phyloP scores from a whole-genome alignment of 345 rosid species.

The Nephelium lappaceum region DNA sequence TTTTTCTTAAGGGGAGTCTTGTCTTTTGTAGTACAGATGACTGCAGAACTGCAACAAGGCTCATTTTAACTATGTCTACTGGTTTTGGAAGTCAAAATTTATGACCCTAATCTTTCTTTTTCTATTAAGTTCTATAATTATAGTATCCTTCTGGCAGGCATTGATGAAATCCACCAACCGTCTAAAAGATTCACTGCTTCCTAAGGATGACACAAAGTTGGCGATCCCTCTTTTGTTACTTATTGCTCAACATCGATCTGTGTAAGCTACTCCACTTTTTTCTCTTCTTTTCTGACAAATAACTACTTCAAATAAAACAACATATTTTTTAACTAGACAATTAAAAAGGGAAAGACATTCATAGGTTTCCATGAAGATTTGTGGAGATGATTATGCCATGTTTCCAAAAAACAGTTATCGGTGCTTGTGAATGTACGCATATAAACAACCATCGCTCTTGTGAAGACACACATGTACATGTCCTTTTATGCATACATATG shows the following conservation, averaged over 20 bases:
- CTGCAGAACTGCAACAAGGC: background rate
- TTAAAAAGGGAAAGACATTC: background rate
- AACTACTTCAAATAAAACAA: background rate
- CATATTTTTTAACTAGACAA: too few species aligned
- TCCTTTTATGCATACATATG: too few species aligned
- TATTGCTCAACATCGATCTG: slow-evolving; percentile 92
- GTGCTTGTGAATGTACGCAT: background rate
- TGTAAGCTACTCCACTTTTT: slow-evolving; percentile 55
- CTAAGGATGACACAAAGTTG: slow-evolving; percentile 92
- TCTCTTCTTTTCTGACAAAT: slow-evolving; percentile 2
- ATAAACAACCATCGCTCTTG: too few species aligned
- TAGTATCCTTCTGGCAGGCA: slow-evolving; percentile 56
- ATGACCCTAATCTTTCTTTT: background rate
- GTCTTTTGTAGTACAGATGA: background rate
- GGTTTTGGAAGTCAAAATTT: background rate
- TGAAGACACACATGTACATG: too few species aligned
- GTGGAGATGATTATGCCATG: background rate
- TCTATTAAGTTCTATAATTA: slow-evolving; percentile 2
- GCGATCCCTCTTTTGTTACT: slow-evolving; percentile 91
- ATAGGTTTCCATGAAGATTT: background rate
- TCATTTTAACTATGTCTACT: background rate
- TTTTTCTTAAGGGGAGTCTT: background rate
- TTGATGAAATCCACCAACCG: slow-evolving; percentile 90
- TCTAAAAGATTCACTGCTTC: slow-evolving; percentile 87
- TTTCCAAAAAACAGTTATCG: background rate